A percentile compares a stretch with the other conserved stretches of the same genome.
phyloP scores from a whole-genome alignment of 73 alveolate species.

The Symbiodinium natans region DNA sequence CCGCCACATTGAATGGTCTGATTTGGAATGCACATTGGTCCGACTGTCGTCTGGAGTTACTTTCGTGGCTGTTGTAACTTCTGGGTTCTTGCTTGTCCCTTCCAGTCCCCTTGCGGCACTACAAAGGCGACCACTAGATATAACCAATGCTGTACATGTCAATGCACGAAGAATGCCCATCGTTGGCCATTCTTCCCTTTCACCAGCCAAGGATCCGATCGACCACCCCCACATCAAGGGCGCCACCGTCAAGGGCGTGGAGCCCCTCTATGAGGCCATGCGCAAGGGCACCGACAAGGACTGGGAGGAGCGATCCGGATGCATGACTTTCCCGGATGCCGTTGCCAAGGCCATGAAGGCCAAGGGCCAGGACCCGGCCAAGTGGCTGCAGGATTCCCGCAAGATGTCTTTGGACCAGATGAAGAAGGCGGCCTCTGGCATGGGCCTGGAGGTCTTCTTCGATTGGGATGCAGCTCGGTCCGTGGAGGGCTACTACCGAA shows the following conservation, averaged over 20 bases:
- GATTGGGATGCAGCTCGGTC: slow-evolving; percentile 98
- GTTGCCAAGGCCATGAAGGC: slow-evolving; percentile 95
- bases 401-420: slow-evolving; percentile 94
- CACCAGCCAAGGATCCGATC: slow-evolving; percentile 76
- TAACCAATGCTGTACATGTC: no score
- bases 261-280: slow-evolving; percentile 94
- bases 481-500: slow-evolving; percentile 97
- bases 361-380: slow-evolving; percentile 95
- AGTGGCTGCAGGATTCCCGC: slow-evolving; percentile 94
- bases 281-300: slow-evolving; percentile 95
- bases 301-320: slow-evolving; percentile 77
- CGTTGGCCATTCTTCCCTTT: no score
- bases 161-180: no score
- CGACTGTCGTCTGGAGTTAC: no score
- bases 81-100: no score
- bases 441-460: slow-evolving; percentile 96
- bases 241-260: slow-evolving; percentile 90
- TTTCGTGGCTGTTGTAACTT: no score
- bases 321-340: slow-evolving; percentile 95
- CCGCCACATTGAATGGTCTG: no score
- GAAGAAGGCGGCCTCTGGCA: slow-evolving; percentile 95
- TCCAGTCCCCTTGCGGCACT: no score
- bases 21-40: no score
- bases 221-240: slow-evolving; percentile 98
- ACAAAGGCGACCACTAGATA: no score